phyloP scores from a whole-genome alignment of 2,329 filamentous ascomycete species.

The Colletotrichum shisoi region DNA sequence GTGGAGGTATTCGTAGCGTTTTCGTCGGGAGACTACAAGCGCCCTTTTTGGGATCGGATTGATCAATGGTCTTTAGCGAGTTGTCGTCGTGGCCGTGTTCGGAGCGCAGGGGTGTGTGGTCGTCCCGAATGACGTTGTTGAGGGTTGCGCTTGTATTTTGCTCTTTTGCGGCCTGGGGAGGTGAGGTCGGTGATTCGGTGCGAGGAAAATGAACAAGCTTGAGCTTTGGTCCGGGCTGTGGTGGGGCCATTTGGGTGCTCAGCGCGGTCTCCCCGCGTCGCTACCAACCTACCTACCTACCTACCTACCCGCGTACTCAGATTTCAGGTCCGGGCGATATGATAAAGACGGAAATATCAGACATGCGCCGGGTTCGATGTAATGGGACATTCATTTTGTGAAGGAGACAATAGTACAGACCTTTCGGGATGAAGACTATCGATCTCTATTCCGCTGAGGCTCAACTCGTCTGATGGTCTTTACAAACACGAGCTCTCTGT shows the following conservation, averaged over 20 bases:
- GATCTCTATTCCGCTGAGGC: not conserved
- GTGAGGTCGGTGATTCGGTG: slow-evolving; percentile 17
- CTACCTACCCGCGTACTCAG: no score
- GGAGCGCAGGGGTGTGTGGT: not conserved
- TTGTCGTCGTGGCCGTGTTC: not conserved
- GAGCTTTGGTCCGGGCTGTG: slow-evolving; percentile 34
- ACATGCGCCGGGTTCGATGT: no score
- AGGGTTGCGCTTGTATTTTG: slow-evolving; percentile 37
- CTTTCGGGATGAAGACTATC: not conserved
- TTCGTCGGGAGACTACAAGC: not conserved
- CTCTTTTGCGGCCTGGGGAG: not conserved
- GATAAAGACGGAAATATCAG: not conserved
- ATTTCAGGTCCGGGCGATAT: no score
- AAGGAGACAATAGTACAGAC: not conserved
- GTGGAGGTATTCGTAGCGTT: not conserved
- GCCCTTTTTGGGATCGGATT: not conserved
- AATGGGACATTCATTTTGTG: not conserved
- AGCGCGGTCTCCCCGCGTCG: not conserved
- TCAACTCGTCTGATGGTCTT: no score
- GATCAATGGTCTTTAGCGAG: not conserved
- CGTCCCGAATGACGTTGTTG: slow-evolving; percentile 17
- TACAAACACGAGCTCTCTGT: not conserved
- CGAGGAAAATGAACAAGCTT: slow-evolving; percentile 32
- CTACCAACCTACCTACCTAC: not conserved
- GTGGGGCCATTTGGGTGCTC: slow-evolving; percentile 17